Evolutionary conservation across 1,284 basidiomycete species (phyloP).

Genomic region (Trichosporon sp.): DNA sequence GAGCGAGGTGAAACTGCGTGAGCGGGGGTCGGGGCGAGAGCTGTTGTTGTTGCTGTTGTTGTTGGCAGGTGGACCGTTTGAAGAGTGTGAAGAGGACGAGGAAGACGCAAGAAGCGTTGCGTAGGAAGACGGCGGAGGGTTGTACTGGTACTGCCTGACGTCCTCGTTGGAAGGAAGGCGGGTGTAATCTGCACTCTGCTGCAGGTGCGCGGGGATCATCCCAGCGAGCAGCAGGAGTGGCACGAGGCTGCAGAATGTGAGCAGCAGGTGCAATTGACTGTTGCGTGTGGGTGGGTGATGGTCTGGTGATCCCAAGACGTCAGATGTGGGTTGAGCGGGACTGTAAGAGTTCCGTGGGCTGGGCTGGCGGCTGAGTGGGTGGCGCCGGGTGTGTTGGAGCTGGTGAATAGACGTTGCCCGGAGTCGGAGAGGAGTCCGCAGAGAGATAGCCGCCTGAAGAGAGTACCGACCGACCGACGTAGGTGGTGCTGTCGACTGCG

Average conservation of each 20-base stretch:
- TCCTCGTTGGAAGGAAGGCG: not conserved
- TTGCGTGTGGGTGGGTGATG: too few relatives aligned
- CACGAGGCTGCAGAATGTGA: too few relatives aligned
- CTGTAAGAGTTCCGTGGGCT: too few relatives aligned
- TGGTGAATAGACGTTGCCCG: not conserved
- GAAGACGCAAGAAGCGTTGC: not conserved
- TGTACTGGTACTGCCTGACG: not conserved
- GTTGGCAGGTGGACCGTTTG: not conserved
- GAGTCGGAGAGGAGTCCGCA: not conserved
- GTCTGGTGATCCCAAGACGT: too few relatives aligned
- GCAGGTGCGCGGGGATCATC: not conserved
- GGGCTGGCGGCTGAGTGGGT: not conserved
- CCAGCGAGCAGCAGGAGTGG: not conserved
- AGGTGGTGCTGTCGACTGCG: not conserved
- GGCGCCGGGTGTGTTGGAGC: not conserved
- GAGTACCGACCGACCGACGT: too few relatives aligned
- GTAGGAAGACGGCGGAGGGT: not conserved
- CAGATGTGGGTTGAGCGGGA: too few relatives aligned
- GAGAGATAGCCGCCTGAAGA: too few relatives aligned
- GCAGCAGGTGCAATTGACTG: too few relatives aligned
- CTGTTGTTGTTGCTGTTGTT: not conserved
- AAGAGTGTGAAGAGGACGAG: not conserved
- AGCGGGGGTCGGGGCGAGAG: not conserved
- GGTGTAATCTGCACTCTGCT: not conserved
- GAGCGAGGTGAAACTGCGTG: not conserved